phyloP scores from a whole-genome alignment of 2,329 filamentous ascomycete species.

The Ambrosiella xylebori region DNA sequence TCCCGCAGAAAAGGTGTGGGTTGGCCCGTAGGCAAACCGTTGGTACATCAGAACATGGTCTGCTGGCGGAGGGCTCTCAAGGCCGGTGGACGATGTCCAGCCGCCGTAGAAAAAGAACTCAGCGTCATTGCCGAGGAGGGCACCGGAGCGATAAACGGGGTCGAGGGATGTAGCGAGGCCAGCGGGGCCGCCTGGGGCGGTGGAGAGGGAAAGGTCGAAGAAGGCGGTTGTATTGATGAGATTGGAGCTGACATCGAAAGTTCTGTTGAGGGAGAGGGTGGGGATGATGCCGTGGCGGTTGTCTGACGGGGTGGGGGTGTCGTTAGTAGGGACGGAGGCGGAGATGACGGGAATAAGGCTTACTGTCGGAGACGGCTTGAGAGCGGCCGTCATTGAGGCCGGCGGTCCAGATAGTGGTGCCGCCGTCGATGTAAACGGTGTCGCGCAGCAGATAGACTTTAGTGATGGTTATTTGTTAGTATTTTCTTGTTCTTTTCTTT shows the following conservation, averaged over 20 bases:
- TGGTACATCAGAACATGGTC: constrained; percentile 34
- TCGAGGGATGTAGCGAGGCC: constrained; percentile 34
- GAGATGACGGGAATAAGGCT: constrained; percentile 14
- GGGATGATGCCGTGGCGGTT: constrained; percentile 37
- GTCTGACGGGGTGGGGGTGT: constrained; percentile 20
- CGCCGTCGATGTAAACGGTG: constrained; percentile 49
- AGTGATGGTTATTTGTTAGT: constrained; percentile 9
- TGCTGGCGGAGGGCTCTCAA: constrained; percentile 23
- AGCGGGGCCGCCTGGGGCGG: constrained; percentile 28
- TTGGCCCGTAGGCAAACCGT: constrained; percentile 31
- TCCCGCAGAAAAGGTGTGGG: constrained; percentile 27
- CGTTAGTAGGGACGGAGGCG: constrained; percentile 9
- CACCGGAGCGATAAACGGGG: constrained; percentile 44
- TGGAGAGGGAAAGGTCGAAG: constrained; percentile 28
- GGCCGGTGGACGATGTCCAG: constrained; percentile 22
- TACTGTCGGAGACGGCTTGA: constrained; percentile 25
- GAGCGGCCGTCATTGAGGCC: constrained; percentile 28
- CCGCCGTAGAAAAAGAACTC: constrained; percentile 51
- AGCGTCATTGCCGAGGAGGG: constrained; percentile 45
- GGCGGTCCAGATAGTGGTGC: constrained; percentile 34
- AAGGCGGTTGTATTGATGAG: constrained; percentile 30
- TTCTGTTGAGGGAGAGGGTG: constrained; percentile 39
- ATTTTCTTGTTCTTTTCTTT: constrained; percentile 13
- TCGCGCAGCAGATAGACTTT: constrained; percentile 41
- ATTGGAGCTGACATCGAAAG: constrained; percentile 14